Evolutionary conservation across 2,329 filamentous ascomycete genomes (phyloP).

Genomic region (Acrodontium crateriforme): DNA sequence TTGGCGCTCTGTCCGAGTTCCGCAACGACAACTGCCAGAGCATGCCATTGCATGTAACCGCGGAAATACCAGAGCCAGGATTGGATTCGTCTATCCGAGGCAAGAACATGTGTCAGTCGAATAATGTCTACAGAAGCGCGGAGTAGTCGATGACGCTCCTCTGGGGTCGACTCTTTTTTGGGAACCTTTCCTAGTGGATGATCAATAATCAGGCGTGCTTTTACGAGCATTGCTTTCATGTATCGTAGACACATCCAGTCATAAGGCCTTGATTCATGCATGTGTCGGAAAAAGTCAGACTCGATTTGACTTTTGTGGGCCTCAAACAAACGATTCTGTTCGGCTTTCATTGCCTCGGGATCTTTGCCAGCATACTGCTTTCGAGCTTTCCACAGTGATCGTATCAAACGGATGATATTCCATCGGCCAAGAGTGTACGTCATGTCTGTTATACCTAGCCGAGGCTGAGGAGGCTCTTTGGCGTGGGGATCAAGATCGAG

Average conservation of each 20-base stretch:
- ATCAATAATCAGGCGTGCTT: conserved; percentile 15
- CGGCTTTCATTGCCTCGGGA: not conserved
- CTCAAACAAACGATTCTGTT: conserved; percentile 8
- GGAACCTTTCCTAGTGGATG: conserved; percentile 12
- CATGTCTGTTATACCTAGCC: conserved; percentile 13
- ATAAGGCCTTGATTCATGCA: conserved; percentile 13
- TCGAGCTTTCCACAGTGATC: conserved; percentile 3
- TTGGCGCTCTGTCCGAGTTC: conserved; percentile 14
- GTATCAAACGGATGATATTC: conserved; percentile 10
- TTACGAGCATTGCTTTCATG: conserved; percentile 13
- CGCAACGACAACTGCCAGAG: conserved; percentile 15
- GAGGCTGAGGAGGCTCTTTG: conserved; percentile 7
- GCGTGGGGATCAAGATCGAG: conserved; percentile 11
- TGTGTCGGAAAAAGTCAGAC: conserved; percentile 8
- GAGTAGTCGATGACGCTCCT: conserved; percentile 11
- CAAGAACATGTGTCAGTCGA: conserved; percentile 9
- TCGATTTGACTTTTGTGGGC: conserved; percentile 6
- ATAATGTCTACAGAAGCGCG: conserved; percentile 15
- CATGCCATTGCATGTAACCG: conserved; percentile 17
- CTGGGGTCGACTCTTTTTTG: conserved; percentile 8
- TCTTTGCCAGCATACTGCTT: conserved; percentile 2
- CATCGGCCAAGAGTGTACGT: conserved; percentile 12
- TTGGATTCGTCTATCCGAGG: conserved; percentile 7
- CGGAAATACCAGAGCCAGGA: conserved; percentile 16
- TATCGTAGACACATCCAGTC: conserved; percentile 15